phyloP scores from a whole-genome alignment of 192 early-diverging fungal genomes.

The Linderina pennispora region DNA sequence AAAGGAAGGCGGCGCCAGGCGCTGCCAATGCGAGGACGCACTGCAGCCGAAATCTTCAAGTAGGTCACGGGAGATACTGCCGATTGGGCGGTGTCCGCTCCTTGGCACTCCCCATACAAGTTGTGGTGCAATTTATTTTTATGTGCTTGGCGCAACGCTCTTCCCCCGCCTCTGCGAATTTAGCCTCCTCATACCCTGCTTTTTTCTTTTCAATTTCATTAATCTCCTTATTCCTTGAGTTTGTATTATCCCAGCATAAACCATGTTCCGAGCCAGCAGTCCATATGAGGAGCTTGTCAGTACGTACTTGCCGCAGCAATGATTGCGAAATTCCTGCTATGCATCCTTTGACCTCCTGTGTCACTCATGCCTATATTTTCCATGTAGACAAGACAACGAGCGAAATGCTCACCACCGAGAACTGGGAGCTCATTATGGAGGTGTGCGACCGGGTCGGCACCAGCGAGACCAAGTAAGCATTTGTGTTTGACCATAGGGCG shows the following conservation, averaged over 20 bases:
- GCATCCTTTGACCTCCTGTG: not conserved
- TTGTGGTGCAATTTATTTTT: too few species aligned
- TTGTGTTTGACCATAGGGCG: too few species aligned
- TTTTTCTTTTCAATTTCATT: constrained; percentile 1
- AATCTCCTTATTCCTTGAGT: not conserved
- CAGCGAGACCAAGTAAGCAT: constrained; percentile 29
- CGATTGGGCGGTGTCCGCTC: too few species aligned
- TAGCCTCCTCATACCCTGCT: not conserved
- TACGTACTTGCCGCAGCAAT: constrained; percentile 12
- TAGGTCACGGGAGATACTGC: too few species aligned
- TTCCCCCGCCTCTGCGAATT: too few species aligned
- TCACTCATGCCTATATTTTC: not conserved
- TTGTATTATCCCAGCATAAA: too few species aligned
- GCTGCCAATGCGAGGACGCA: too few species aligned
- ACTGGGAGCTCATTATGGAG: constrained; percentile 80
- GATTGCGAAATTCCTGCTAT: not conserved
- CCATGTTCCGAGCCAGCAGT: constrained; percentile 48
- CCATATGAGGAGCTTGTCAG: constrained; percentile 46
- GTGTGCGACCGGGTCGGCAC: constrained; percentile 63
- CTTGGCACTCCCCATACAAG: too few species aligned
- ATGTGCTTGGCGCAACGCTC: too few species aligned
- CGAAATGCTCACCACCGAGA: constrained; percentile 88
- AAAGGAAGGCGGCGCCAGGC: too few species aligned
- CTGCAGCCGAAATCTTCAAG: constrained; percentile 23
- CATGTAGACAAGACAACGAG: constrained; percentile 73